phyloP scores from a whole-genome alignment of 192 early-diverging fungal genomes.

The Coemansia nantahalensis region DNA sequence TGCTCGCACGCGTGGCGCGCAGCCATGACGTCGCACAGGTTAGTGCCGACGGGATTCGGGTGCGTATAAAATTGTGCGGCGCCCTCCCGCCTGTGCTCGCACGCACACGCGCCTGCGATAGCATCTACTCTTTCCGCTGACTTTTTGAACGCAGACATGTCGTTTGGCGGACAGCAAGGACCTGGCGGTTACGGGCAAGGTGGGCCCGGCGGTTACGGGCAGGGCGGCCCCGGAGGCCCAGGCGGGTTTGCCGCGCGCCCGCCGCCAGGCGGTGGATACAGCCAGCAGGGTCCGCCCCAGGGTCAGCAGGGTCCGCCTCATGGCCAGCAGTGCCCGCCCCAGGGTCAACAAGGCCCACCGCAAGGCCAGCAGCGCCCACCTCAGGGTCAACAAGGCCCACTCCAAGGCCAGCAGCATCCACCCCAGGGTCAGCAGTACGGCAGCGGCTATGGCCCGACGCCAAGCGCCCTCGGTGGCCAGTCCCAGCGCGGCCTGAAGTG shows the following conservation, averaged over 20 bases:
- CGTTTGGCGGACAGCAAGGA: constrained; percentile 20
- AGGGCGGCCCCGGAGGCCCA: background rate
- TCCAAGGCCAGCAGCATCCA: background rate
- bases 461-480: background rate
- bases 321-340: background rate
- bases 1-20: too few species aligned
- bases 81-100: too few species aligned
- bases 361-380: constrained; percentile 2
- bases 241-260: constrained; percentile 4
- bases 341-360: constrained; percentile 1
- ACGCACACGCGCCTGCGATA: too few species aligned
- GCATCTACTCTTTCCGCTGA: too few species aligned
- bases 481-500: constrained; percentile 19
- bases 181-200: constrained; percentile 3
- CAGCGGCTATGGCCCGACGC: too few species aligned
- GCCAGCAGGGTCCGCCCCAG: constrained; percentile 6
- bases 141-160: background rate
- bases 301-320: background rate
- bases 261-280: constrained; percentile 3
- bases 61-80: too few species aligned
- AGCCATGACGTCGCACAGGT: too few species aligned
- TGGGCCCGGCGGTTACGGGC: background rate
- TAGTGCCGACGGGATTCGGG: too few species aligned
- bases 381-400: background rate
- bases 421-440: constrained; percentile 4